phyloP scores from a whole-genome alignment of 805 yeast species.

The Kodamaea jinghongensis region DNA sequence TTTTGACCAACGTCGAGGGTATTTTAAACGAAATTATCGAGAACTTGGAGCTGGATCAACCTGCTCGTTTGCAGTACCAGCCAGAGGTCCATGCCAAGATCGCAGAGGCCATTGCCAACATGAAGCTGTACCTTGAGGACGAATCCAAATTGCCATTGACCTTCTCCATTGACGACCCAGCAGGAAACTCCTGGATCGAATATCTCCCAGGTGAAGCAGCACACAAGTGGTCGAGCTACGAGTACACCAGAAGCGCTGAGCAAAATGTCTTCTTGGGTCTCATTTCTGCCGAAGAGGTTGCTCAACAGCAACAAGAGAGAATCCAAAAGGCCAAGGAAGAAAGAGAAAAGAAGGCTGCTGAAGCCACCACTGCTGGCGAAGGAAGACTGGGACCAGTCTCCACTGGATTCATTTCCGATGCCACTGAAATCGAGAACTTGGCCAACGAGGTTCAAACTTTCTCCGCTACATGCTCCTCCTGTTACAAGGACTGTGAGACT shows the following conservation, averaged over 20 bases:
- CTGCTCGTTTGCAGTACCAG: constrained; percentile 66
- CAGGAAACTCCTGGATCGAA: constrained; percentile 97
- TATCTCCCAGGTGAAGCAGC: constrained; percentile 81
- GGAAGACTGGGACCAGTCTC: constrained; percentile 32
- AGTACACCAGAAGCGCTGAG: constrained; percentile 80
- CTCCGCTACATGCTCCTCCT: constrained; percentile 88
- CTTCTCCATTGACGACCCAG: constrained; percentile 82
- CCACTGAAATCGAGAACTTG: constrained; percentile 79
- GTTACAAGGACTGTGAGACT: constrained; percentile 78
- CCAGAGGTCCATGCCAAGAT: constrained; percentile 78
- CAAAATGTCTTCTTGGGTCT: constrained; percentile 86
- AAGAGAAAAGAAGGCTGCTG: constrained; percentile 41
- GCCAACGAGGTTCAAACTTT: constrained; percentile 91
- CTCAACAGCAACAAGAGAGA: constrained; percentile 35
- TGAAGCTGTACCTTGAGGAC: constrained; percentile 55
- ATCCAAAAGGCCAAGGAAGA: background rate
- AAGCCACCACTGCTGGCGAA: constrained; percentile 29
- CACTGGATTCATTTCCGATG: constrained; percentile 64
- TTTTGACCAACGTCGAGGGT: constrained; percentile 90
- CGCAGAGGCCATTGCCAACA: constrained; percentile 60
- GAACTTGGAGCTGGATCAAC: constrained; percentile 80
- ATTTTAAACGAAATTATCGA: constrained; percentile 76
- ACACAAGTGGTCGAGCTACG: constrained; percentile 85
- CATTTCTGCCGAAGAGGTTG: constrained; percentile 64
- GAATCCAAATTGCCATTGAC: constrained; percentile 68